Evolutionary conservation across 176 grass and related monocot genomes (phyloP), one percentile per base, ranked within the genome.

Genomic region (Leersia perrieri): DNA sequence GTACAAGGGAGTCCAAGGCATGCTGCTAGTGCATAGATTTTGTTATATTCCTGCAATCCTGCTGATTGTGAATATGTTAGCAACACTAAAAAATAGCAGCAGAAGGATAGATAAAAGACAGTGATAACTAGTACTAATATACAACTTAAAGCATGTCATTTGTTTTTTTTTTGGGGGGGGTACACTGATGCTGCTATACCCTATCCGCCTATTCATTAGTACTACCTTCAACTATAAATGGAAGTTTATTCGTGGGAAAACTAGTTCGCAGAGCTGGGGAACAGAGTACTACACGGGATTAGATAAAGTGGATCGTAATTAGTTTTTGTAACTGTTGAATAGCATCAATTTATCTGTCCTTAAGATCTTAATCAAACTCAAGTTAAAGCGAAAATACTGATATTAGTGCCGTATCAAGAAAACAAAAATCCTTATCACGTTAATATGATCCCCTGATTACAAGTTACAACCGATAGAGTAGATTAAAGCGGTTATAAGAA

Each of bases 1-100:
- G 36, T 81, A 64, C 58, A 88, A 68, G 35, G 86, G 80, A 29
- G 45, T 82, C 93, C 90, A 93, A 81, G 88, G 86, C 93, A 93
- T 97, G 72, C 36, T 97, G 86, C 75, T 73, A 57, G 47, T 82
- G 83, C 45, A 78, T 39, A 33, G 18, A 7, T 63, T 84, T 12
- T 31, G 39, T 68, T 72, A 36, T 70, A 47, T 39, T 72, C 26
- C 71, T 75, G 33, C n/a, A 44, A 31, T 72, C 14, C 76, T 79
- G 29, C 11, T 57, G 33, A 65, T 51, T 22, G 26, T 16, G 28
- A 60, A 72, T 66, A 27, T 87, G 79, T 58, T 33, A 41, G 70
- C 62, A 77, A 42, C 32, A 83, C 36, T 57, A 7, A 58, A 34
- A 80, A 80, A 25, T 42, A 60, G 33, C 3, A 58, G 27, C 10